Percentiles rank a stretch among this genome's conserved stretches.
These are phyloP conservation scores for Mucor mucedo DNA, from an alignment of 371 early-diverging fungal genomes.

Conservation along the genomic window DNA sequence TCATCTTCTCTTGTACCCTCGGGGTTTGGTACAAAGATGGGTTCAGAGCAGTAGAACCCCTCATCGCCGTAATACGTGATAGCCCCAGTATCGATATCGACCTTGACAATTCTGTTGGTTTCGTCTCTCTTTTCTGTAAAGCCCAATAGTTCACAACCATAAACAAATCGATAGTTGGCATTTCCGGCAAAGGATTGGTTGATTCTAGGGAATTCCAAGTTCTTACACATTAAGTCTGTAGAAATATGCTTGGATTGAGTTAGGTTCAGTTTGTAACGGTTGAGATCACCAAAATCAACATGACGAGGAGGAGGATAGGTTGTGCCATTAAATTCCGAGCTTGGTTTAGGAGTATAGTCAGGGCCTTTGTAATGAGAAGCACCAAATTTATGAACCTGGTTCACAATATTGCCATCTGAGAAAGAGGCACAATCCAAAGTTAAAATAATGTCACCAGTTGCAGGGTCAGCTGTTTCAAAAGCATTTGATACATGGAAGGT, in stretches of 20 bases:
- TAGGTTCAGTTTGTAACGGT: slow-evolving; percentile 29
- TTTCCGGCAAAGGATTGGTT: slow-evolving; percentile 8
- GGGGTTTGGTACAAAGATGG: slow-evolving; percentile 68
- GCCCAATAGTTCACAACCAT: slow-evolving; percentile 47
- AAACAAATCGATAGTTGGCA: slow-evolving; percentile 36
- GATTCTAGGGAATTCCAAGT: slow-evolving; percentile 57
- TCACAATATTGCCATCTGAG: slow-evolving; percentile 36
- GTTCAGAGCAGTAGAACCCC: slow-evolving; percentile 61
- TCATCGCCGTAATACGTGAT: slow-evolving; percentile 9
- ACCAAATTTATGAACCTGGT: slow-evolving; percentile 41
- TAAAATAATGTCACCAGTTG: slow-evolving; percentile 30
- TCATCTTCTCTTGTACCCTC: slow-evolving; percentile 58
- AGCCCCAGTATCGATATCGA: slow-evolving; percentile 36
- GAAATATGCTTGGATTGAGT: slow-evolving; percentile 22
- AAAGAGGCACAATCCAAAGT: slow-evolving; percentile 41
- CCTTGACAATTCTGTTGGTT: slow-evolving; percentile 44
- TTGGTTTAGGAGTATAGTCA: background rate
- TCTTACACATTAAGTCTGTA: slow-evolving; percentile 31
- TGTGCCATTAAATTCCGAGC: slow-evolving; percentile 25
- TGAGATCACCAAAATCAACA: slow-evolving; percentile 36
- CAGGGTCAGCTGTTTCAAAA: slow-evolving; percentile 42
- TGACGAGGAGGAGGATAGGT: slow-evolving; percentile 25
- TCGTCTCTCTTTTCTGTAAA: slow-evolving; percentile 35
- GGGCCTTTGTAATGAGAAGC: slow-evolving; percentile 22
- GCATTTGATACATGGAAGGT: slow-evolving; percentile 63